These are phyloP conservation scores for Trametes maxima DNA, from an alignment of 768 basidiomycete species.

Conservation along the genomic window DNA sequence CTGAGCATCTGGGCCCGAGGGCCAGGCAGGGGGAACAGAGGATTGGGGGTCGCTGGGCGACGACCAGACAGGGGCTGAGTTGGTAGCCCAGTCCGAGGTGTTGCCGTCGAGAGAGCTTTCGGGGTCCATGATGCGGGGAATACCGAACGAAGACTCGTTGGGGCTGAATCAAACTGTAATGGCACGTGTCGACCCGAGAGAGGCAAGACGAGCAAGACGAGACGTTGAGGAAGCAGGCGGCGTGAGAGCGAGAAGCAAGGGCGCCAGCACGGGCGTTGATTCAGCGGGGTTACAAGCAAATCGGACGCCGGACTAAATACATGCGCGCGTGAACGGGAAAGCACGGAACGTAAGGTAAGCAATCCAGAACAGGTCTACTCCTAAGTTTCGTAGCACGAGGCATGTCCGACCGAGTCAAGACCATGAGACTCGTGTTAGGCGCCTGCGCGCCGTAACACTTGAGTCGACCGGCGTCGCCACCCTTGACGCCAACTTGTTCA, in stretches of 20 bases:
- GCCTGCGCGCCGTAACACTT: constrained; percentile 22
- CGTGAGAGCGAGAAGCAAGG: not conserved
- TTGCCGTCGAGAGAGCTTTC: not conserved
- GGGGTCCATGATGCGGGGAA: not conserved
- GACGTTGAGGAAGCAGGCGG: not conserved
- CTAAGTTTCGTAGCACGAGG: not conserved
- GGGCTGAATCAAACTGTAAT: constrained; percentile 7
- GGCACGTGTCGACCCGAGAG: not conserved
- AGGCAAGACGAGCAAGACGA: not conserved
- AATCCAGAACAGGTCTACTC: not conserved
- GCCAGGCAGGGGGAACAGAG: too few species aligned
- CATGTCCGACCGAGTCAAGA: not conserved
- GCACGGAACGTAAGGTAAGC: not conserved
- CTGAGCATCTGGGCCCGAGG: too few species aligned
- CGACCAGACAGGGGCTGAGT: too few species aligned
- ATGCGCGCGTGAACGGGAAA: not conserved
- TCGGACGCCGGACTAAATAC: not conserved
- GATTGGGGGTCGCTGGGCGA: too few species aligned
- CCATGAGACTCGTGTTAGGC: not conserved
- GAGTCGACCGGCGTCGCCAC: constrained; percentile 43
- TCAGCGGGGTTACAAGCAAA: not conserved
- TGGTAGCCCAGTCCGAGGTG: not conserved
- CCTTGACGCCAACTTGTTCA: constrained; percentile 38
- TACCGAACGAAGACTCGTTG: not conserved
- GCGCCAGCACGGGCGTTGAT: not conserved